These are phyloP conservation scores for Phyllosticta citrichinensis DNA, from an alignment of 2,329 filamentous ascomycete genomes.

Conservation along the genomic window DNA sequence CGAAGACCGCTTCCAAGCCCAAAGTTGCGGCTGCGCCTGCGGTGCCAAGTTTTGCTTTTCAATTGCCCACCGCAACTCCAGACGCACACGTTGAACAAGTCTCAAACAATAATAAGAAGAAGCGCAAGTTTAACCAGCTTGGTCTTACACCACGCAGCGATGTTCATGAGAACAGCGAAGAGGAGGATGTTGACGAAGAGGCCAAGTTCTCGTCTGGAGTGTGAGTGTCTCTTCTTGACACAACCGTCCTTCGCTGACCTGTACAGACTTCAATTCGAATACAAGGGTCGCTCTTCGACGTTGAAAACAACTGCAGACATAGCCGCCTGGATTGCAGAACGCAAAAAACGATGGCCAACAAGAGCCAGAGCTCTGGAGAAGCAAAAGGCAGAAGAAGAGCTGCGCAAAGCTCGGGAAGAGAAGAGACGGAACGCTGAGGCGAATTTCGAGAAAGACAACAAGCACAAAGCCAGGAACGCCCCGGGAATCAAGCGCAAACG, in stretches of 20 bases:
- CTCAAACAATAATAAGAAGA: slow-evolving; percentile 44
- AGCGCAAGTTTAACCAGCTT: slow-evolving; percentile 60
- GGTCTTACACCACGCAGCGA: slow-evolving; percentile 58
- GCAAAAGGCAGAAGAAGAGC: slow-evolving; percentile 35
- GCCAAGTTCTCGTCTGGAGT: slow-evolving; percentile 41
- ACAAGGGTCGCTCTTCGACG: slow-evolving; percentile 44
- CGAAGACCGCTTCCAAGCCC: neutral
- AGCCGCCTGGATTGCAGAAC: slow-evolving; percentile 68
- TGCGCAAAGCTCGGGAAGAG: slow-evolving; percentile 18
- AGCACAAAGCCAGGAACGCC: neutral
- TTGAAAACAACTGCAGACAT: slow-evolving; percentile 56
- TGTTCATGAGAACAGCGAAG: slow-evolving; percentile 38
- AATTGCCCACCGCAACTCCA: slow-evolving; percentile 14
- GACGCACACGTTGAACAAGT: neutral
- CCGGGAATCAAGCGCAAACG: slow-evolving; percentile 12
- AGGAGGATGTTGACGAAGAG: slow-evolving; percentile 64
- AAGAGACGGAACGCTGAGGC: neutral
- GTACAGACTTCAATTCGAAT: slow-evolving; percentile 35
- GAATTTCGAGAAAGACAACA: neutral
- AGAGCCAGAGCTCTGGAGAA: slow-evolving; percentile 57
- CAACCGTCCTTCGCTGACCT: slow-evolving; percentile 13
- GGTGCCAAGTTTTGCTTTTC: slow-evolving; percentile 27
- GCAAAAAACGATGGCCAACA: slow-evolving; percentile 72
- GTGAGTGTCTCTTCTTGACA: slow-evolving; percentile 32
- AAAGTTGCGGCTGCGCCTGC: slow-evolving; percentile 17